Conservation (phyloP, 164 flowering plant species). For the Chimonanthus salicifolius region DNA sequence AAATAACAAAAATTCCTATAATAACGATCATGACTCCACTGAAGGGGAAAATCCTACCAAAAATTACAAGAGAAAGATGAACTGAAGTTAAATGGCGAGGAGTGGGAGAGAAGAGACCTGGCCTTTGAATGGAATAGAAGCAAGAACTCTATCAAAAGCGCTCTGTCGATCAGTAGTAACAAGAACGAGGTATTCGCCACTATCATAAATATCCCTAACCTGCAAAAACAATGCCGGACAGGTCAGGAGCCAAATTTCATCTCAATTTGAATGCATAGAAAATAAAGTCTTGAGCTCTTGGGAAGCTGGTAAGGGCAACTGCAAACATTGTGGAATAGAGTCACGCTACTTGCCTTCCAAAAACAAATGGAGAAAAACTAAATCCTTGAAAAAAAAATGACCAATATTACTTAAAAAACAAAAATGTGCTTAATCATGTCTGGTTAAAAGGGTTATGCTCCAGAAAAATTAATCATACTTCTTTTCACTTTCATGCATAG, state of each 20-base stretch:
- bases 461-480: neutral
- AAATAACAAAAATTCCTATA: too few relatives aligned
- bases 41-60: too few relatives aligned
- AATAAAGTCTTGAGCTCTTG: neutral
- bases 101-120: conserved; percentile 40
- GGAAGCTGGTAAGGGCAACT: too few relatives aligned
- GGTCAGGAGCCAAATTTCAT: conserved; percentile 1
- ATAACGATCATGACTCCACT: too few relatives aligned
- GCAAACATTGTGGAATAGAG: too few relatives aligned
- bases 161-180: conserved; percentile 96
- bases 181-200: conserved; percentile 84
- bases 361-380: too few relatives aligned
- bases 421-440: neutral
- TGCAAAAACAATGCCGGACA: conserved; percentile 16
- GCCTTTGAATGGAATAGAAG: conserved; percentile 94
- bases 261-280: neutral
- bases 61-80: too few relatives aligned
- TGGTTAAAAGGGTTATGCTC: neutral
- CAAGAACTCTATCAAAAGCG: conserved; percentile 92
- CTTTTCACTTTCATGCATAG: neutral
- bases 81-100: neutral
- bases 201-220: conserved; percentile 93
- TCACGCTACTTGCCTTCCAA: too few relatives aligned
- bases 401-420: neutral
- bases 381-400: neutral